Evolutionary conservation across 2,329 filamentous ascomycete genomes (phyloP), one percentile per base, ranked within the genome.

Genomic region (Polychaeton citri): DNA sequence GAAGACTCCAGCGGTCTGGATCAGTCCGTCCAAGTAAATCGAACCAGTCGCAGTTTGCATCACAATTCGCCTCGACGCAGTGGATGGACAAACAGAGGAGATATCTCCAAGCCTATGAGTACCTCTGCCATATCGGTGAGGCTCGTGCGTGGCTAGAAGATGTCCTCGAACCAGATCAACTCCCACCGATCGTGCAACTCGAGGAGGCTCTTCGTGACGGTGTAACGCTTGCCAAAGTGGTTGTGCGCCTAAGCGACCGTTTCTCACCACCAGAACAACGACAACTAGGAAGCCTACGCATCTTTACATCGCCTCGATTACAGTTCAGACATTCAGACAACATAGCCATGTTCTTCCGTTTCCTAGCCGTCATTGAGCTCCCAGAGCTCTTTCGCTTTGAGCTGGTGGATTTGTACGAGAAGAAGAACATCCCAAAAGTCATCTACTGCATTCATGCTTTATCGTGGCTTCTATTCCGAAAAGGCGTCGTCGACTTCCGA

Each of bases 11-110:
- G 59, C 72, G 85, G 33, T 48, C 51, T 3, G 43, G 71, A 72
- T 18, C 71, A 65, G 50, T 71, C 66, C 15, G 60, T 62, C 35
- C 63, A 61, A 37, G 64, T 53, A 36, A 73, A 72, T 46, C 63
- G 63, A 13, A 43, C 24, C 41, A 52, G 33, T 49, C 46, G 7
- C 34, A 45, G 28, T 58, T 57, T 38, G 46, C 47, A 18, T 57
- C 49, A 16, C 53, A 49, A 42, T 57, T 46, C 36, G 46, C 48
- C 90, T 86, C 79, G 76, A 83, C 43, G 78, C 93, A 88, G 55
- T 98, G 90, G 90, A 98, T 98, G 88, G 90, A 98, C 58, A 90
- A 93, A 55, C 88, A 98, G 56, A 76, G 90, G 18, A 88, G 96
- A 57, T 96, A 95, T 52, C 64, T 98, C 36, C 84, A 93, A 59